Evolutionary conservation across 2,329 filamentous ascomycete genomes (phyloP).

Genomic region (Talaromyces sp.): DNA sequence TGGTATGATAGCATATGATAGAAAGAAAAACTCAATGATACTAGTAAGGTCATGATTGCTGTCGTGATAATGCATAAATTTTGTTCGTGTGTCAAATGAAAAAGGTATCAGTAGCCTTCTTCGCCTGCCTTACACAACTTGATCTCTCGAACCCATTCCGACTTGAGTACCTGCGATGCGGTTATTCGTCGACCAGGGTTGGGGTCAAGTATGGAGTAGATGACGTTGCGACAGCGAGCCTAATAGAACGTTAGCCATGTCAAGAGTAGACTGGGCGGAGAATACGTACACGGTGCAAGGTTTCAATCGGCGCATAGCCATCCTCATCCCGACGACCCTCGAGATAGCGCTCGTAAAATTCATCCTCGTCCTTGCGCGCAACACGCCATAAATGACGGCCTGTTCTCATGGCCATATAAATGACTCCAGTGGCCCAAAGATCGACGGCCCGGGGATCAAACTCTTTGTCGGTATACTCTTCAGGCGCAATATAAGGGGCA

Average conservation of each 20-base stretch:
- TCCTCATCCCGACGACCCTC: constrained; percentile 90
- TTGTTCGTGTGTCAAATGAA: constrained; percentile 9
- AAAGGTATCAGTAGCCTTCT: constrained; percentile 70
- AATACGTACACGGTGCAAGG: constrained; percentile 78
- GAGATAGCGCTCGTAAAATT: constrained; percentile 93
- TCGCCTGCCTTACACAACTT: constrained; percentile 95
- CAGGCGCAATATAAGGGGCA: constrained; percentile 93
- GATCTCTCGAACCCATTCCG: constrained; percentile 97
- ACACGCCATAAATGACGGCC: constrained; percentile 93
- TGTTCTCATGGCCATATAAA: constrained; percentile 99
- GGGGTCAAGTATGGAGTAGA: constrained; percentile 96
- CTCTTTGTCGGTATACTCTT: constrained; percentile 92
- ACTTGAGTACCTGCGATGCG: constrained; percentile 93
- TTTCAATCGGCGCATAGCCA: constrained; percentile 95
- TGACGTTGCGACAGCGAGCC: constrained; percentile 97
- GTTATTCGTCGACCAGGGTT: constrained; percentile 90
- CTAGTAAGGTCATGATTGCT: constrained; percentile 6
- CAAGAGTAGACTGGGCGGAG: neutral
- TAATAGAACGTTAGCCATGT: constrained; percentile 38
- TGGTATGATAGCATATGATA: neutral
- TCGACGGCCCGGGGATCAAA: constrained; percentile 98
- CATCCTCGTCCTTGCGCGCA: constrained; percentile 95
- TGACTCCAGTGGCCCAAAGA: constrained; percentile 96
- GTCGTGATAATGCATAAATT: constrained; percentile 13
- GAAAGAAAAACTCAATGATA: neutral